Percentiles rank a stretch among this genome's conserved stretches.
Conservation (phyloP, 2,329 filamentous ascomycete species). For the Trichoderma oligosporum region DNA sequence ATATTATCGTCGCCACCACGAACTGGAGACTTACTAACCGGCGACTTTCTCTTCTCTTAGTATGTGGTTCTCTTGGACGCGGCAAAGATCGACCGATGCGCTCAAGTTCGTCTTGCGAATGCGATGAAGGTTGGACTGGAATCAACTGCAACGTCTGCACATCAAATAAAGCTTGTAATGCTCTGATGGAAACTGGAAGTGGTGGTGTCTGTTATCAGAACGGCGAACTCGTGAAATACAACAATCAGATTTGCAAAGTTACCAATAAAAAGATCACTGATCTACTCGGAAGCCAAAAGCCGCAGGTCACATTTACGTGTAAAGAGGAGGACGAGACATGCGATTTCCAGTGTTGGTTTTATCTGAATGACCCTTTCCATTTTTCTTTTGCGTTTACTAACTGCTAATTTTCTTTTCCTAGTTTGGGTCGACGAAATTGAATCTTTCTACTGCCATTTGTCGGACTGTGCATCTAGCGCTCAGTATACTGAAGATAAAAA, state of each 20-base stretch:
- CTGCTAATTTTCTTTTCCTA: constrained; percentile 34
- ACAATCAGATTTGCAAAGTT: constrained; percentile 97
- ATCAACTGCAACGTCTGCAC: constrained; percentile 98
- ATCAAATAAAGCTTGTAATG: constrained; percentile 76
- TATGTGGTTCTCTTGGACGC: constrained; percentile 83
- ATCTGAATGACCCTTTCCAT: neutral
- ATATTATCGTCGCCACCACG: neutral
- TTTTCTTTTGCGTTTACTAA: constrained; percentile 13
- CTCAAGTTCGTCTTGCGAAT: constrained; percentile 68
- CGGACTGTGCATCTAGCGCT: constrained; percentile 71
- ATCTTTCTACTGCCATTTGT: constrained; percentile 92
- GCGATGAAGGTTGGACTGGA: constrained; percentile 89
- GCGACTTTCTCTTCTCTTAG: constrained; percentile 32
- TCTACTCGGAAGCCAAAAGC: constrained; percentile 76
- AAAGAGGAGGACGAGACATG: constrained; percentile 70
- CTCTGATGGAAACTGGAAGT: constrained; percentile 76
- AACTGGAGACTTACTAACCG: neutral
- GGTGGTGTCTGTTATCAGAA: constrained; percentile 90
- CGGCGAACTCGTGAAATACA: constrained; percentile 85
- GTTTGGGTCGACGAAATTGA: constrained; percentile 94
- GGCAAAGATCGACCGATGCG: constrained; percentile 76
- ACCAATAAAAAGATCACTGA: constrained; percentile 92
- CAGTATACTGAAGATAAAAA: constrained; percentile 69
- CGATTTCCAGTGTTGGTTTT: constrained; percentile 81
- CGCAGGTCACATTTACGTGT: constrained; percentile 93